Conservation (phyloP, 2,329 filamentous ascomycete species). For the Mycogone perniciosa region DNA sequence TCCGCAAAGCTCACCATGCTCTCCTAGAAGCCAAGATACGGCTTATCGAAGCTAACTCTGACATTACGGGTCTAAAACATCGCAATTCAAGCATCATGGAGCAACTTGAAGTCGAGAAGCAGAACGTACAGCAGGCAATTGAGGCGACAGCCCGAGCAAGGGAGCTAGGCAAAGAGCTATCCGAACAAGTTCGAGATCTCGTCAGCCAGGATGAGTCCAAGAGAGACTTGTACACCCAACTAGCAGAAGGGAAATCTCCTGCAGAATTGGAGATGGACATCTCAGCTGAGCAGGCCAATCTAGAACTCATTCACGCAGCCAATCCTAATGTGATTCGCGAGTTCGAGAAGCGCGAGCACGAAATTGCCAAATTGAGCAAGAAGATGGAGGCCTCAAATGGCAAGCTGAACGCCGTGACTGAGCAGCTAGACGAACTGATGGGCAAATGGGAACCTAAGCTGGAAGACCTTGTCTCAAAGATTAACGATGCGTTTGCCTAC, state of each 20-base stretch:
- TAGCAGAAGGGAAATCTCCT: conserved; percentile 44
- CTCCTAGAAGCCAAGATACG: conserved; percentile 65
- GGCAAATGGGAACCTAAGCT: conserved; percentile 76
- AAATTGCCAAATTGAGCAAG: conserved; percentile 60
- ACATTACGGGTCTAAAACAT: conserved; percentile 60
- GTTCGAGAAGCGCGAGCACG: conserved; percentile 64
- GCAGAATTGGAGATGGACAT: conserved; percentile 69
- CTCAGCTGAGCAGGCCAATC: conserved; percentile 62
- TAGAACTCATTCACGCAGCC: conserved; percentile 74
- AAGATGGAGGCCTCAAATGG: conserved; percentile 49
- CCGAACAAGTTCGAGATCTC: conserved; percentile 33
- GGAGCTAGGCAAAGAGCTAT: conserved; percentile 27
- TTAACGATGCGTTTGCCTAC: conserved; percentile 85
- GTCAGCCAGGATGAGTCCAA: conserved; percentile 34
- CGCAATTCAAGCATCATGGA: conserved; percentile 56
- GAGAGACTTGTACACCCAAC: conserved; percentile 34
- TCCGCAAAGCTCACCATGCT: conserved; percentile 56
- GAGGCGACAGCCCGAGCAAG: conserved; percentile 33
- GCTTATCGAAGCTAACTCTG: conserved; percentile 75
- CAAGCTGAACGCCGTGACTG: conserved; percentile 49
- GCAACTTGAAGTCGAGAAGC: conserved; percentile 41
- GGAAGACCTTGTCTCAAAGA: conserved; percentile 68
- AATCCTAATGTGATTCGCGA: conserved; percentile 70
- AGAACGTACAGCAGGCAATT: conserved; percentile 29
- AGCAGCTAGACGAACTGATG: conserved; percentile 59